Percentiles rank a stretch among this genome's conserved stretches.
Conservation (phyloP, 352 stramenopile species). For the Pythium dissotocum region DNA sequence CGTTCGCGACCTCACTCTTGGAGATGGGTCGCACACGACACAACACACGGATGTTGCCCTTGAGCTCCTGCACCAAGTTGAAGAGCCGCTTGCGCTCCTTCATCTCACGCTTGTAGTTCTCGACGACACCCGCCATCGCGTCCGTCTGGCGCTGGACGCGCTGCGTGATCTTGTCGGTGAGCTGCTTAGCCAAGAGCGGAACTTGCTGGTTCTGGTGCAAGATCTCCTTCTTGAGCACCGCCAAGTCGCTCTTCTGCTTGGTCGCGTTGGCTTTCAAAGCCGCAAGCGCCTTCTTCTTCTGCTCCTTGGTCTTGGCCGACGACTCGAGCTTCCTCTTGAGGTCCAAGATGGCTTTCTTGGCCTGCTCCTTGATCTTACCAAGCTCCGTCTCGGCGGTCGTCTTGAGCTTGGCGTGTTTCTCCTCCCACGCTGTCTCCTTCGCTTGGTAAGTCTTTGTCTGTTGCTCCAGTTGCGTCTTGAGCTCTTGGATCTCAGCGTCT, state of each 20-base stretch:
- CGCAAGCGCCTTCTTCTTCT: constrained; percentile 47
- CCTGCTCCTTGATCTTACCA: constrained; percentile 85
- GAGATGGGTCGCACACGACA: constrained; percentile 94
- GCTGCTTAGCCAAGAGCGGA: constrained; percentile 58
- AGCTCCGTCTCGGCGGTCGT: constrained; percentile 70
- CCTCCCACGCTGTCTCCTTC: constrained; percentile 56
- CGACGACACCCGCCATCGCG: constrained; percentile 81
- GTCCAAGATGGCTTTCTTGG: constrained; percentile 86
- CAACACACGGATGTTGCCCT: constrained; percentile 97
- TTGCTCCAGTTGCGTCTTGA: constrained; percentile 52
- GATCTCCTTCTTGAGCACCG: constrained; percentile 56
- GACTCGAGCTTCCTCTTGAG: constrained; percentile 76
- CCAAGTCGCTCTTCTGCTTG: constrained; percentile 60
- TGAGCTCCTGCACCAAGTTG: constrained; percentile 95
- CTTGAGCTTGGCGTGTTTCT: constrained; percentile 81
- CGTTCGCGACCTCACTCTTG: constrained; percentile 65
- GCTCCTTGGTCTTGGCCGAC: constrained; percentile 57
- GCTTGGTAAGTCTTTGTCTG: constrained; percentile 43
- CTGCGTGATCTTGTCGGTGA: constrained; percentile 71
- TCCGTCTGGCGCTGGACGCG: constrained; percentile 74
- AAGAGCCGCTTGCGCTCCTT: constrained; percentile 93
- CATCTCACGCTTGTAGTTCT: constrained; percentile 90
- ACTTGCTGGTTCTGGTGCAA: constrained; percentile 54
- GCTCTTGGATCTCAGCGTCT: constrained; percentile 34
- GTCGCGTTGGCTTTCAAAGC: constrained; percentile 44